Evolutionary conservation across 108 stramenopile species (phyloP), one percentile per base, ranked within the genome.

Genomic region (Ochromonas danica): DNA sequence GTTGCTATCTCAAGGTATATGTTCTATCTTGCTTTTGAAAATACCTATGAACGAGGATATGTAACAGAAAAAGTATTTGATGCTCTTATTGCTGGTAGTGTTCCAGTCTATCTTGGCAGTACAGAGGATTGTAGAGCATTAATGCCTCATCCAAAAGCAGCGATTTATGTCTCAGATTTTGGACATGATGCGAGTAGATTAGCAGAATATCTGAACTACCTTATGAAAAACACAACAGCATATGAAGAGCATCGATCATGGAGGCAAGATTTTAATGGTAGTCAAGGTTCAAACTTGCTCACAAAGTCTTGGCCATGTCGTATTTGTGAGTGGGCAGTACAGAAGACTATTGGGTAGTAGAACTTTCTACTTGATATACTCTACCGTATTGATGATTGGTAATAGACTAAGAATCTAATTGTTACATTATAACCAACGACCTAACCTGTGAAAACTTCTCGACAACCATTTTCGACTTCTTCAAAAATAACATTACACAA

Each of bases 91-190:
- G 17, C 33, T 14, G n/a, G n/a, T n/a, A 35, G 14, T 6, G 63
- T 67, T 67, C 63, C 63, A 14, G 63, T 67, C 31, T 67, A 67
- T 67, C 35, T 67, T 28, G 63, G 63, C 6, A 25, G 25, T 67
- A 25, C 63, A 6, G 63, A 28, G 17, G 14, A 67, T 67, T 36
- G 3, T 3, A 67, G 25, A 67, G 25, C 63, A 31, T 33, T 67
- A 10, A 67, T 67, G 3, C 63, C 63, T 67, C 63, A 67, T 67
- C 63, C 63, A 67, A 67, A 67, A 67, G 63, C 63, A 14, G 63
- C 25, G 33, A 67, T 67, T 10, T 67, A 14, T 36, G 63, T 67
- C 10, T 3, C 63, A 10, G 63, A 67, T 67, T 67, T 14, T 36
- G 14, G 10, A 14, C 14, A 67, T 67, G 25, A 28, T 67, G n/a